Base-by-base conservation (phyloP, 108 stramenopile species). In the Asterionellopsis glacialis region DNA sequence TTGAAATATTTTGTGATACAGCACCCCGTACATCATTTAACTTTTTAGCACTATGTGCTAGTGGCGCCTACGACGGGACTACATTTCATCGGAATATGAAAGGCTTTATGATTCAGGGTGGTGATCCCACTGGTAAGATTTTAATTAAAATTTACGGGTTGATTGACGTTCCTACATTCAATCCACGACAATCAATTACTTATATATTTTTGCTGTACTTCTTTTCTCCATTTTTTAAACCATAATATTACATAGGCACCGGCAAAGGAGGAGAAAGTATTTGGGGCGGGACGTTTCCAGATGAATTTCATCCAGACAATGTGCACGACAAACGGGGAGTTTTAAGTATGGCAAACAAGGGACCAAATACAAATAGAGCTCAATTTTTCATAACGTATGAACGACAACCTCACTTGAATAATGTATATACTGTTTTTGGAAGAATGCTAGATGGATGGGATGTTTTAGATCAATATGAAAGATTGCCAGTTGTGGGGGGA, bases 341-440 rank as follows among this genome's bases (percentile, higher is more conserved):
- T 41, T 70, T 98, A 11, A 80, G 83, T 52, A 95, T 98, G 94
- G 97, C 97, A 44, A 98, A 98, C 58, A 90, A 84, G 55, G 96
- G 95, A 52, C 85, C 83, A 11, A 83, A 88, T 68, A 95, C 91
- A 14, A 96, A 95, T 67, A n/a, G 59, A 56, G 71, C 83, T 12
- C 94, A 99, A 69, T 99, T 99, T 69, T 99, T 97, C 62, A 87
- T 99, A 43, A 82, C 93, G 12, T 97, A 96, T 71, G 88, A 84
- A 48, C 80, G 80, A 40, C 97, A 97, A 52, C 90, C 95, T 24
- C 95, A 96, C 62, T 63, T 99, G 49, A 95, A 99, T 73, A 96
- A 96, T 71, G 68, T 89, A 43, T 95, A 97, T 71, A 95, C 95
- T 47, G 93, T 97, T 13, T 97, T 99, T 63, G 98, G 96, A 11